phyloP scores from a whole-genome alignment of 2,329 filamentous ascomycete species.

The Penicillium sp. region DNA sequence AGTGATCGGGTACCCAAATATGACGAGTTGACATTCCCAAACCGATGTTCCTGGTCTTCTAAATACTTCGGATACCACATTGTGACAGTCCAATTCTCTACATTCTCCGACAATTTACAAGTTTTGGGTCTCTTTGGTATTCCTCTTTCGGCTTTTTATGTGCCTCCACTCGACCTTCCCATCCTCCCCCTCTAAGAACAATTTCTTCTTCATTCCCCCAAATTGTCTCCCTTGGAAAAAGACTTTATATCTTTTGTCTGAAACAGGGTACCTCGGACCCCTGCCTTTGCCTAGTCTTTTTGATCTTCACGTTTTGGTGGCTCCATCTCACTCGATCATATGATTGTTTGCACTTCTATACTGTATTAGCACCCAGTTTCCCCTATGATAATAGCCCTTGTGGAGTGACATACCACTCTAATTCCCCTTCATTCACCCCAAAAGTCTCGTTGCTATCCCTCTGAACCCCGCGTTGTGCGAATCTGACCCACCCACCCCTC shows the following conservation, averaged over 20 bases:
- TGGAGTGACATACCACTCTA: constrained; percentile 1
- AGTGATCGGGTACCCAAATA: constrained; percentile 9
- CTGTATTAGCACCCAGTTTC: neutral
- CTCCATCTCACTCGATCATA: neutral
- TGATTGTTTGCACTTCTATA: neutral
- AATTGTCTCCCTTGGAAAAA: too few species aligned
- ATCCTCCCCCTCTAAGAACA: neutral
- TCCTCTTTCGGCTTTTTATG: neutral
- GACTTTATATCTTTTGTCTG: neutral
- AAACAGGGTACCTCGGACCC: constrained; percentile 5
- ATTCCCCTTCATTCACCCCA: constrained; percentile 8
- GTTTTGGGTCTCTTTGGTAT: neutral
- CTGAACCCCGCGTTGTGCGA: constrained; percentile 17
- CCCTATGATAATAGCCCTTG: neutral
- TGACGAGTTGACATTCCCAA: constrained; percentile 4
- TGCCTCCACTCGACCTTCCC: neutral
- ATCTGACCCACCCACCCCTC: constrained; percentile 10
- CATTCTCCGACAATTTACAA: neutral
- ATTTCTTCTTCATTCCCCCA: neutral
- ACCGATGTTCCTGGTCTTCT: neutral
- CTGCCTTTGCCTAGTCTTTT: neutral
- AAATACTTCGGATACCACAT: constrained; percentile 8
- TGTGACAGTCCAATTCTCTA: constrained; percentile 7
- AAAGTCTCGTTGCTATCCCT: neutral
- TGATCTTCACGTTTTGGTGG: neutral